A percentile compares a stretch with the other conserved stretches of the same genome.
These are phyloP conservation scores for Rickenella mellea DNA, from an alignment of 768 basidiomycete genomes.

Conservation along the genomic window DNA sequence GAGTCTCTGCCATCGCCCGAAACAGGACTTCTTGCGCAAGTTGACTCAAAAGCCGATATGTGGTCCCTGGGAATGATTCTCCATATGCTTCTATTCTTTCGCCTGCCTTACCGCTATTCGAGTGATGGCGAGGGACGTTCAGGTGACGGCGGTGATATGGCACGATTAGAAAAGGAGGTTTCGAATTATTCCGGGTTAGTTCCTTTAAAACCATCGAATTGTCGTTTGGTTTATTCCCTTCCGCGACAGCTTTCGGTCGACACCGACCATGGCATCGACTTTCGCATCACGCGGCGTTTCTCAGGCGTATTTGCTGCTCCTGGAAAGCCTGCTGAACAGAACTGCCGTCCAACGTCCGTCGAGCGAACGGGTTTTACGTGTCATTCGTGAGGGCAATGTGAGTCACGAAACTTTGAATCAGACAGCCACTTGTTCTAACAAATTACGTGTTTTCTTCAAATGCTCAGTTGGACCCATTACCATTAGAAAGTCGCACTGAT, in stretches of 20 bases:
- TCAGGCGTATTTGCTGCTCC: slow-evolving; percentile 54
- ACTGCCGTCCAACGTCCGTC: slow-evolving; percentile 54
- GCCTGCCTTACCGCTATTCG: slow-evolving; percentile 73
- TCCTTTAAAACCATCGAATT: background rate
- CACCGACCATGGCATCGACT: slow-evolving; percentile 34
- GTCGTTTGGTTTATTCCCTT: background rate
- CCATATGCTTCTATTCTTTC: slow-evolving; percentile 88
- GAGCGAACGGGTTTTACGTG: slow-evolving; percentile 60
- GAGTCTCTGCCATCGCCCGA: slow-evolving; percentile 69
- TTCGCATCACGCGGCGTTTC: slow-evolving; percentile 72
- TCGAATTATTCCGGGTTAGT: slow-evolving; percentile 62
- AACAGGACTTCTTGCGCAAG: slow-evolving; percentile 55
- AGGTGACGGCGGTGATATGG: slow-evolving; percentile 55
- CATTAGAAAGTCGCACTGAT: too few species aligned
- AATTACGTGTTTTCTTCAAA: too few species aligned
- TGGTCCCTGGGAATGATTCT: slow-evolving; percentile 97
- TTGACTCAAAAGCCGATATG: slow-evolving; percentile 89
- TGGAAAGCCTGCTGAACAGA: slow-evolving; percentile 64
- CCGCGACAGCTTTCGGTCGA: slow-evolving; percentile 38
- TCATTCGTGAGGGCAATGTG: slow-evolving; percentile 65
- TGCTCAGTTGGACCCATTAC: too few species aligned
- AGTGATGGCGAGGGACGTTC: slow-evolving; percentile 40
- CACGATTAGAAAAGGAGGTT: slow-evolving; percentile 65
- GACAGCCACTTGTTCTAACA: too few species aligned
- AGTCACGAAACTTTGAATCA: too few species aligned